phyloP scores from a whole-genome alignment of 1,139 yeast species.

The Suhomyces choctaworum region DNA sequence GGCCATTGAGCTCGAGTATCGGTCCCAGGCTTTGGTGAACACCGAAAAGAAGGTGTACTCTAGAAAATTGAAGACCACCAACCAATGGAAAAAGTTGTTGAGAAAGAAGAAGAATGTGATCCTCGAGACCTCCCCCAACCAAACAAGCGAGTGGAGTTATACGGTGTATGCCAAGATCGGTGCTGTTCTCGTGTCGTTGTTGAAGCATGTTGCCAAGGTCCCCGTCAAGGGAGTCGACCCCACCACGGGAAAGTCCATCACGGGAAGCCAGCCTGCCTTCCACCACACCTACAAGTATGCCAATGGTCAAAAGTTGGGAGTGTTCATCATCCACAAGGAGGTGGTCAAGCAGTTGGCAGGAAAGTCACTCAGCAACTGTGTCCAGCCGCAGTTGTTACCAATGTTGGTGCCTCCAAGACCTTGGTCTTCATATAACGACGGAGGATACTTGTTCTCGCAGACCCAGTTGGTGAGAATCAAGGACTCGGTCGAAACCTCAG shows the following conservation, averaged over 20 bases:
- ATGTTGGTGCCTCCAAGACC: slow-evolving; percentile 89
- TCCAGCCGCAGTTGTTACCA: slow-evolving; percentile 89
- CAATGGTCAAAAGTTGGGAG: slow-evolving; percentile 79
- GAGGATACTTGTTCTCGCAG: slow-evolving; percentile 76
- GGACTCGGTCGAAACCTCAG: slow-evolving; percentile 87
- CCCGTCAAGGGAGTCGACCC: slow-evolving; percentile 80
- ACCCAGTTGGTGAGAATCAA: slow-evolving; percentile 69
- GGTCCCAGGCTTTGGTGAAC: slow-evolving; percentile 61
- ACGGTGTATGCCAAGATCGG: slow-evolving; percentile 79
- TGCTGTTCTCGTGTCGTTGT: slow-evolving; percentile 69
- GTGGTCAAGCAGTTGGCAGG: slow-evolving; percentile 67
- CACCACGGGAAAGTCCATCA: slow-evolving; percentile 60
- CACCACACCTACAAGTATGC: slow-evolving; percentile 83
- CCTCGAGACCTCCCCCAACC: slow-evolving; percentile 23
- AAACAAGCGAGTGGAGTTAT: slow-evolving; percentile 39
- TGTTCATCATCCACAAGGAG: slow-evolving; percentile 71
- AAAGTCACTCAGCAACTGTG: slow-evolving; percentile 62
- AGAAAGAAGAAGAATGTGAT: slow-evolving; percentile 33
- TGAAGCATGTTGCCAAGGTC: slow-evolving; percentile 81
- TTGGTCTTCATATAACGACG: slow-evolving; percentile 79
- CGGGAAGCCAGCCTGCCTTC: slow-evolving; percentile 86
- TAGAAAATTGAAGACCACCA: slow-evolving; percentile 28
- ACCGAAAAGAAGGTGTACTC: slow-evolving; percentile 54
- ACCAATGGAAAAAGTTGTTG: slow-evolving; percentile 46
- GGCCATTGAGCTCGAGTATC: slow-evolving; percentile 82